Evolutionary conservation across 2,329 filamentous ascomycete species (phyloP), one percentile per base, ranked within the genome.

Genomic region (Aureobasidium leucospermi): DNA sequence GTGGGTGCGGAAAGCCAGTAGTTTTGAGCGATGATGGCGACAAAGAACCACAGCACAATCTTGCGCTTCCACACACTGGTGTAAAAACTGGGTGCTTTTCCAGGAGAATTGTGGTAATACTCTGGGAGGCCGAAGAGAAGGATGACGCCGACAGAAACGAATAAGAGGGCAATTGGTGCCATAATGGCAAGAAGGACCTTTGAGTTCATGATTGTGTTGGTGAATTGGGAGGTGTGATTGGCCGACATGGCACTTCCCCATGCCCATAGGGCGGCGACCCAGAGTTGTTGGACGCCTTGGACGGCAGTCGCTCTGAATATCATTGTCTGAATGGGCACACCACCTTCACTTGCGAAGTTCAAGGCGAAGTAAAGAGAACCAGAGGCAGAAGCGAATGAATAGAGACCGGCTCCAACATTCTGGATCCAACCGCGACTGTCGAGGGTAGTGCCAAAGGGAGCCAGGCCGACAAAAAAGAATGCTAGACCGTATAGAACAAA

Each of bases 1-100:
- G 86, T 87, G 0, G 81, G 83, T 0, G 85, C 79, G 29, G 81
- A 83, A 29, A 87, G 77, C 73, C 84, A 87, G 76, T 85, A 85
- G 70, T 87, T 87, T 67, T 87, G 84, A 38, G 86, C 71, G 61
- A 86, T 73, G 47, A 87, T 81, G 5, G 81, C 79, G 61, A 84
- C 72, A 69, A 86, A 83, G 73, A 85, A 87, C 85, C 85, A 87
- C 8, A 85, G 74, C 43, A 87, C 79, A 62, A 86, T 83, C 71
- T 85, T 86, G 61, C 85, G 80, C 46, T 83, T 77, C 62, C 80
- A 75, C 7, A 87, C 75, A 1, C 83, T 81, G 60, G 75, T 77
- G 72, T 87, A 87, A 74, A 88, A 87, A n/a, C 81, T 82, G 0
- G 85, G 85, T 1, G 87, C 80, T 46, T 78, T 79, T 61, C 84